Evolutionary conservation across 306 rosid genomes (phyloP).

Genomic region (Casuarina cunninghamiana): DNA sequence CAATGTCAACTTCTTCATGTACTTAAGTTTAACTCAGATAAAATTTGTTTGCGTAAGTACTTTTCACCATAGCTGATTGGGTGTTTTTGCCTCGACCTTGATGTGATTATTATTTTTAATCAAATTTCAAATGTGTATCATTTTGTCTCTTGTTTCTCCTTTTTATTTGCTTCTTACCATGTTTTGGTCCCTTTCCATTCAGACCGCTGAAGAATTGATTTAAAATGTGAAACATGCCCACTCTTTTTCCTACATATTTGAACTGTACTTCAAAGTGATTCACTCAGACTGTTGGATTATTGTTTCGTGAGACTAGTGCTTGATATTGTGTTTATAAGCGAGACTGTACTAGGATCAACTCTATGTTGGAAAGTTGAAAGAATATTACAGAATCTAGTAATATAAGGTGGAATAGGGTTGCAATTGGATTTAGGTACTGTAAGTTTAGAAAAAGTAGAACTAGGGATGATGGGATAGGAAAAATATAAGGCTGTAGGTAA

Average conservation of each 20-base stretch:
- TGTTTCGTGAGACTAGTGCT: background rate
- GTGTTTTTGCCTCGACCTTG: background rate
- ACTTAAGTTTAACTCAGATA: background rate
- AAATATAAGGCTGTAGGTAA: background rate
- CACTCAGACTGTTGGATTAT: background rate
- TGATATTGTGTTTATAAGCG: background rate
- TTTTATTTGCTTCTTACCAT: background rate
- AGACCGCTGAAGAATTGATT: background rate
- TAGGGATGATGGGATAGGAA: background rate
- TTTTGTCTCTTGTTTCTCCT: background rate
- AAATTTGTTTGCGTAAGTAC: background rate
- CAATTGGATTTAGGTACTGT: background rate
- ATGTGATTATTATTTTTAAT: background rate
- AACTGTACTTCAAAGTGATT: background rate
- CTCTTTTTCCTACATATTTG: background rate
- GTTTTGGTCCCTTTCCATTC: background rate
- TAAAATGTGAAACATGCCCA: background rate
- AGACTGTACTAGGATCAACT: background rate
- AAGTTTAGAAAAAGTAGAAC: background rate
- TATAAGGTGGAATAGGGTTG: background rate
- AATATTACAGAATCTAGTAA: background rate
- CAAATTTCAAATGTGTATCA: background rate
- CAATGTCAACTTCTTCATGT: conserved; percentile 7
- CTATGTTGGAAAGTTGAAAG: background rate
- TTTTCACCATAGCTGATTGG: background rate